Evolutionary conservation across 305 asterid genomes (phyloP).

Genomic region (Ilex paraguariensis): DNA sequence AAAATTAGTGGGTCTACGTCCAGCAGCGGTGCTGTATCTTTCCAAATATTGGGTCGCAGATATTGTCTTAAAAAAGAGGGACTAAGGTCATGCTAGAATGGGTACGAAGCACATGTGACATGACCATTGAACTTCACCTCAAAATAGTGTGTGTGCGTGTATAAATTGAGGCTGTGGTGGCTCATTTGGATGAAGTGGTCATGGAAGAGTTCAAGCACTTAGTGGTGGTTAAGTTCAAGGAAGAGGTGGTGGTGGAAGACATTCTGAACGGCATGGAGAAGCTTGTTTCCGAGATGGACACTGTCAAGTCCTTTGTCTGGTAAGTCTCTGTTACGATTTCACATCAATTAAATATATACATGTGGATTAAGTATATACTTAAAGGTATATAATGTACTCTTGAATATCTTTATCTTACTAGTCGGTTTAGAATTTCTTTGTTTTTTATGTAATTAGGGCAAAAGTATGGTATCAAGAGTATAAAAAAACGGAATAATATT

Average conservation of each 20-base stretch:
- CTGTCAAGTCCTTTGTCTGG: conserved; percentile 89
- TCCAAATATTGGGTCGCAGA: conserved; percentile 32
- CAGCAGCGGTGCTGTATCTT: conserved; percentile 32
- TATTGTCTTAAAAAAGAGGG: conserved; percentile 42
- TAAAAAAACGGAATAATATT: too few relatives aligned
- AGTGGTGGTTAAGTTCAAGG: conserved; percentile 87
- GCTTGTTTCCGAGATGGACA: conserved; percentile 62
- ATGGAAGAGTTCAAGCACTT: conserved; percentile 80
- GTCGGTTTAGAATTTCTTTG: too few relatives aligned
- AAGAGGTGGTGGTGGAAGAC: conserved; percentile 55
- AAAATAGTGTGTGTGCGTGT: conserved; percentile 6
- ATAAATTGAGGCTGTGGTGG: conserved; percentile 15
- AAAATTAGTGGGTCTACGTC: conserved; percentile 31
- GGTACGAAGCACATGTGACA: conserved; percentile 11
- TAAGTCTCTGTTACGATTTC: conserved; percentile 15
- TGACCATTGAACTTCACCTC: conserved; percentile 25
- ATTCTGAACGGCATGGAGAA: conserved; percentile 66
- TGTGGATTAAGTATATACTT: too few relatives aligned
- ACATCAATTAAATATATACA: too few relatives aligned
- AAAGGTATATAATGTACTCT: too few relatives aligned
- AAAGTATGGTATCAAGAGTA: too few relatives aligned
- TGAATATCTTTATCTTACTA: too few relatives aligned
- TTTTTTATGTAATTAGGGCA: too few relatives aligned
- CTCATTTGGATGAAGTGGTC: not conserved
- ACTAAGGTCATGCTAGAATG: conserved; percentile 38